These are phyloP conservation scores for Candolleomyces aberdarensis DNA, from an alignment of 768 basidiomycete species.

Conservation along the genomic window DNA sequence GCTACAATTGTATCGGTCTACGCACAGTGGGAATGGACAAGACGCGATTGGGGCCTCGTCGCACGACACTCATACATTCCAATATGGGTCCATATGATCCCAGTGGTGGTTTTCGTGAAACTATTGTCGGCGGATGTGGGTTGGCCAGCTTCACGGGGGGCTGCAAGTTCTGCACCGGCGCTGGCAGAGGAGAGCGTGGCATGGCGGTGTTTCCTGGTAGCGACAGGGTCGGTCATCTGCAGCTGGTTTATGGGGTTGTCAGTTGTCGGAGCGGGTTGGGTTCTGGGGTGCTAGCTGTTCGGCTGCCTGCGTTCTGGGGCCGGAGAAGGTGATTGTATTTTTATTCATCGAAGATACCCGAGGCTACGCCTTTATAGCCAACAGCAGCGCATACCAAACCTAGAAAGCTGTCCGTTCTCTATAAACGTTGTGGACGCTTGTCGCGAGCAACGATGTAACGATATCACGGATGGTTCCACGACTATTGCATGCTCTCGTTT, in stretches of 20 bases:
- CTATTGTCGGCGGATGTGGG: neutral
- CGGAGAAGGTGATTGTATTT: no score
- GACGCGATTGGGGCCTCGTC: slow-evolving; percentile 15
- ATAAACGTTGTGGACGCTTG: no score
- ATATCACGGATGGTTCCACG: no score
- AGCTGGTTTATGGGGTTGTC: slow-evolving; percentile 1
- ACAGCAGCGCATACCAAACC: no score
- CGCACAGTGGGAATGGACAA: slow-evolving; percentile 11
- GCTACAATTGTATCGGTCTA: slow-evolving; percentile 15
- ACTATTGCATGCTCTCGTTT: no score
- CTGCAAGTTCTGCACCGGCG: neutral
- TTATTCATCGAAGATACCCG: no score
- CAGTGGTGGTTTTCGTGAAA: slow-evolving; percentile 6
- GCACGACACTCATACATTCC: slow-evolving; percentile 16
- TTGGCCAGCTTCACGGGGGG: neutral
- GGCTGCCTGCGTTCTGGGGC: no score
- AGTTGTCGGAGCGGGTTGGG: neutral
- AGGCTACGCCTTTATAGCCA: no score
- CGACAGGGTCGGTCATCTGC: neutral
- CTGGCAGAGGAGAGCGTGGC: neutral
- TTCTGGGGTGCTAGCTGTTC: neutral
- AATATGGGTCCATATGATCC: slow-evolving; percentile 19
- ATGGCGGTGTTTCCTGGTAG: slow-evolving; percentile 2
- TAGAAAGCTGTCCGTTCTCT: no score
- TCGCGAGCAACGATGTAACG: no score